Base-by-base conservation (phyloP, 345 rosid species). In the Eucalyptus shirleyi region DNA sequence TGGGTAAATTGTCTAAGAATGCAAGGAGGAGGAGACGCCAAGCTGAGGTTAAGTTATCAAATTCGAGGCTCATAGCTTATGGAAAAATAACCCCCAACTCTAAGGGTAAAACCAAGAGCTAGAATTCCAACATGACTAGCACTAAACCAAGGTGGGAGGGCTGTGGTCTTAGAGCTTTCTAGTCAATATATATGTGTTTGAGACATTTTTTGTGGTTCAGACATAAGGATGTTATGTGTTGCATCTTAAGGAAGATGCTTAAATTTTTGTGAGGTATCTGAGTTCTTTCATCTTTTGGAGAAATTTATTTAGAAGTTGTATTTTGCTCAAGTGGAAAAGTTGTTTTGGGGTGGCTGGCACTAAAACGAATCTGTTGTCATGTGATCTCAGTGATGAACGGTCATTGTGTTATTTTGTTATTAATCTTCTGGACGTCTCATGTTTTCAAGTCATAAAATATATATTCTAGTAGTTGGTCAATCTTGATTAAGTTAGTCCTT, bases 21-120 rank as follows among this genome's bases (percentile, higher is more conserved):
- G 95, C 95, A 5, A 97, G 93, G 94, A 95, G 97, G 91, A 96
- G 94, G 92, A 91, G 89, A 59, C 93, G 93, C 42, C 93, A 93
- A 86, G 94, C 93, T 6, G 94, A 94, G 91, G 92, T 92, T 86
- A 96, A 93, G 88, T 92, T 94, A 26, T 86, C 97, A 47, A 91
- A 91, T n/a, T 90, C 92, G 12, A 94, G 99, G 91, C 95, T 93
- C 90, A 87, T 89, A 34, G 98, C 97, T 6, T 96, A 97, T 90
- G 96, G 96, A 32, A 94, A 95, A 94, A 86, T 92, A 24, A 77
- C 91, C 87, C 90, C 91, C 11, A 90, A 91, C 67, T 89, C 93
- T 40, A 90, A 92, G 91, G 91, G 90, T 81, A 93, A 89, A 44
- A 89, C 40, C 28, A 91, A 90, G 88, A 44, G 3, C 47, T 77